phyloP scores from a whole-genome alignment of 73 alveolate genomes.

The Tetrahymena borealis region DNA sequence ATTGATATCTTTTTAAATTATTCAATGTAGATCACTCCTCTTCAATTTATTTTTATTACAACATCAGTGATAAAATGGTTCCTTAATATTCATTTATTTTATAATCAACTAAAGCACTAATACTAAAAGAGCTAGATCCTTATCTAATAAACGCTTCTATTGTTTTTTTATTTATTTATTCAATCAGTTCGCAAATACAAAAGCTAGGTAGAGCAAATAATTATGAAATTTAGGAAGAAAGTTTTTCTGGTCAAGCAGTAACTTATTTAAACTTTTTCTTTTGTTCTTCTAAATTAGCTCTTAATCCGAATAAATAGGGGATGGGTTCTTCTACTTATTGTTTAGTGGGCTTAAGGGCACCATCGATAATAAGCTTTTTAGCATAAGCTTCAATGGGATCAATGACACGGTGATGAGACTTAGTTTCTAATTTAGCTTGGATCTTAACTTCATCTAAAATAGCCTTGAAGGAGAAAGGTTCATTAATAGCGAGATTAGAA shows the following conservation, averaged over 20 bases:
- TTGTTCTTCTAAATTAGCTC: not conserved
- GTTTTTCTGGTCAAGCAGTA: not conserved
- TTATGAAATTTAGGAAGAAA: not conserved
- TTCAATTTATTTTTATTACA: no score
- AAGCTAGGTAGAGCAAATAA: not conserved
- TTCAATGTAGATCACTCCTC: no score
- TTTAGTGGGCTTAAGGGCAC: not conserved
- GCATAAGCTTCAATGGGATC: not conserved
- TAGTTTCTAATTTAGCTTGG: conserved; percentile 19
- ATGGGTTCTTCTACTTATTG: not conserved
- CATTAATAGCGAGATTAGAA: conserved; percentile 64
- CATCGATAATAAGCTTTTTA: not conserved
- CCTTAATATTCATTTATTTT: no score
- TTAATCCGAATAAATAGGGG: not conserved
- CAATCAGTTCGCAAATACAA: no score
- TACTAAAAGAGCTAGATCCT: no score
- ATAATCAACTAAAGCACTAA: no score
- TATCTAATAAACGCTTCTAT: no score
- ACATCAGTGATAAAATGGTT: no score
- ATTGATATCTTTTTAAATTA: no score
- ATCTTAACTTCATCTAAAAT: conserved; percentile 66
- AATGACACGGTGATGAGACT: not conserved
- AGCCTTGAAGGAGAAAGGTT: conserved; percentile 74
- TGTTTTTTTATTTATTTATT: no score
- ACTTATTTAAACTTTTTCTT: not conserved